These are phyloP conservation scores for Bifiguratus adelaidae DNA, from an alignment of 192 early-diverging fungal species.

Conservation along the genomic window DNA sequence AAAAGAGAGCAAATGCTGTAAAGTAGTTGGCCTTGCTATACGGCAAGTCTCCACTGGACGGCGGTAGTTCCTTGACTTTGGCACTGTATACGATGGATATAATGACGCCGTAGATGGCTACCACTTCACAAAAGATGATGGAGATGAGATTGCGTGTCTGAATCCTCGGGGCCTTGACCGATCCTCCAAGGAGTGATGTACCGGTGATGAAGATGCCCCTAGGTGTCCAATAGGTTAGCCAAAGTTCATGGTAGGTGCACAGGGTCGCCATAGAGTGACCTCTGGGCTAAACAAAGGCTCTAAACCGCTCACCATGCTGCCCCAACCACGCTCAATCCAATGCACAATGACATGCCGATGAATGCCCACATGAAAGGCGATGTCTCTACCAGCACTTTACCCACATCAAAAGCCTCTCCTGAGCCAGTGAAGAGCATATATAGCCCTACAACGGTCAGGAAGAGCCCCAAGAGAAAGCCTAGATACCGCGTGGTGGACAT, in stretches of 20 bases:
- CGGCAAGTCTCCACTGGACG: conserved; percentile 19
- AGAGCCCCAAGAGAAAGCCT: too few species aligned
- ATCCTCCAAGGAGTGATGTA: conserved; percentile 79
- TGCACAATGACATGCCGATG: conserved; percentile 73
- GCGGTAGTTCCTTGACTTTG: conserved; percentile 55
- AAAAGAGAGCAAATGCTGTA: conserved; percentile 92
- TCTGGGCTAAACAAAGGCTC: not conserved
- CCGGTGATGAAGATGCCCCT: conserved; percentile 96
- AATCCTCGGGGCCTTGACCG: conserved; percentile 85
- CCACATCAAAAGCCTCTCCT: conserved; percentile 83
- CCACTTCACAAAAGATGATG: conserved; percentile 99
- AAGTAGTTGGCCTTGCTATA: conserved; percentile 57
- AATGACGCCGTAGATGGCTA: conserved; percentile 98
- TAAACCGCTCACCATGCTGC: conserved; percentile 70
- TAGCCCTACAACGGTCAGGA: conserved; percentile 46
- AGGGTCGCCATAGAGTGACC: not conserved
- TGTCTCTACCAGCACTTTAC: conserved; percentile 60
- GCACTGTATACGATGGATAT: conserved; percentile 95
- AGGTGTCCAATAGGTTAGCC: not conserved
- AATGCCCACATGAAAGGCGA: conserved; percentile 87
- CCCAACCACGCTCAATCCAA: conserved; percentile 82
- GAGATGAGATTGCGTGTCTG: conserved; percentile 95
- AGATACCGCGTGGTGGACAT: too few species aligned
- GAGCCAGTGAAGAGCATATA: conserved; percentile 83
- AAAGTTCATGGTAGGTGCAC: not conserved